phyloP scores from a whole-genome alignment of 257 asterid genomes.

The Fraxinus pennsylvanica region DNA sequence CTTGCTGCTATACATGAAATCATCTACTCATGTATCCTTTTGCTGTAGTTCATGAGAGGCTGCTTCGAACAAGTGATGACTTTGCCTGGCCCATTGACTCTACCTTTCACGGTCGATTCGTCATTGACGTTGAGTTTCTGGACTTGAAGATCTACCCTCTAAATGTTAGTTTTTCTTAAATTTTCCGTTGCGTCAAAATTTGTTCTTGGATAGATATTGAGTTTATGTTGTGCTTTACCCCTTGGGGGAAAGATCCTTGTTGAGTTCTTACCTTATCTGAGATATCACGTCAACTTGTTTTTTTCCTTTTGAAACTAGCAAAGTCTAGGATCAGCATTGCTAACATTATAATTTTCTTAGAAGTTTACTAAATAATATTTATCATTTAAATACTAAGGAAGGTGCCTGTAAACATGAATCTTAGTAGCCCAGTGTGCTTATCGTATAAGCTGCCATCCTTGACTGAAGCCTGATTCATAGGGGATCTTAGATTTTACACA shows the following conservation, averaged over 20 bases:
- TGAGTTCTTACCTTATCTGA: not conserved
- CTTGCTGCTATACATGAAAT: not conserved
- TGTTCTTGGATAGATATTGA: not conserved
- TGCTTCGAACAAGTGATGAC: conserved; percentile 80
- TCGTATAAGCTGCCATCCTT: not conserved
- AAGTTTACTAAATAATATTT: not conserved
- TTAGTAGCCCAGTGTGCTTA: not conserved
- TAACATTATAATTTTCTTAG: not conserved
- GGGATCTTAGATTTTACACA: not conserved
- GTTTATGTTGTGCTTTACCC: not conserved
- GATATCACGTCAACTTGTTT: not conserved
- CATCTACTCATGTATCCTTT: conserved; percentile 18
- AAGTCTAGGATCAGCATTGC: not conserved
- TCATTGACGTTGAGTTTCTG: conserved; percentile 85
- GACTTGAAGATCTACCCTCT: conserved; percentile 72
- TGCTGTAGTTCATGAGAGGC: conserved; percentile 75
- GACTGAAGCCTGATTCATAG: not conserved
- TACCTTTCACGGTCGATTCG: conserved; percentile 56
- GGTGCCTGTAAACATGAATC: not conserved
- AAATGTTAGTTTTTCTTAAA: conserved; percentile 48
- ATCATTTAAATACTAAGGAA: not conserved
- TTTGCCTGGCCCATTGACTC: conserved; percentile 79
- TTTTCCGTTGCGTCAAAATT: not conserved
- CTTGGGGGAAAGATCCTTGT: not conserved
- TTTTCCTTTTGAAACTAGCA: not conserved